Evolutionary conservation across 2,329 filamentous ascomycete species (phyloP).

Genomic region (Penicillium sp.): DNA sequence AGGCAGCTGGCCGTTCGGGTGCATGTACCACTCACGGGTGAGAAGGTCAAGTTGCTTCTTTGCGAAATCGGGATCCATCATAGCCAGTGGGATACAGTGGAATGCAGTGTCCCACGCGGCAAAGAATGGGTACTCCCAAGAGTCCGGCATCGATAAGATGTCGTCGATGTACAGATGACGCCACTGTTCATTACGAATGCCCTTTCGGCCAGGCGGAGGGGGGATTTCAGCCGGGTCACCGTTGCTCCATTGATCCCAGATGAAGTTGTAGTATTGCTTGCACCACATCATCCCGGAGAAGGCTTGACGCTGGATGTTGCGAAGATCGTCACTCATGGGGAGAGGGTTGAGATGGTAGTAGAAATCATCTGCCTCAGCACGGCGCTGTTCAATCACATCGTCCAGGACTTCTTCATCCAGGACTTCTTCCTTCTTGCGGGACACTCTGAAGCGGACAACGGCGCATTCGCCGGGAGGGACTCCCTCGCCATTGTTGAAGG

Average conservation of each 20-base stretch:
- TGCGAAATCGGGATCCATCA: conserved; percentile 96
- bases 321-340: conserved; percentile 87
- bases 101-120: conserved; percentile 97
- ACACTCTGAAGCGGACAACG: conserved; percentile 88
- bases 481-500: conserved; percentile 84
- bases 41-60: conserved; percentile 98
- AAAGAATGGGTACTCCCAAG: conserved; percentile 98
- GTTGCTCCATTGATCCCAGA: conserved; percentile 98
- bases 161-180: conserved; percentile 94
- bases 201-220: conserved; percentile 75
- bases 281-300: conserved; percentile 98
- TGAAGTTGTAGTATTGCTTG: conserved; percentile 94
- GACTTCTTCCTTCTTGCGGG: conserved; percentile 70
- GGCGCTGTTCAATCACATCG: conserved; percentile 80
- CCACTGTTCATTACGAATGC: conserved; percentile 84
- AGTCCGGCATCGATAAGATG: conserved; percentile 95
- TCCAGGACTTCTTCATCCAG: conserved; percentile 93
- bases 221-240: conserved; percentile 86
- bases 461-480: conserved; percentile 89
- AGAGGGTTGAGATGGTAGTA: conserved; percentile 90
- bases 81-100: conserved; percentile 90
- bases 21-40: conserved; percentile 97
- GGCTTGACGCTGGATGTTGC: conserved; percentile 92
- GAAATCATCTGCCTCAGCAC: conserved; percentile 92
- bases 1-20: conserved; percentile 91